Evolutionary conservation across 129 eudicot species (phyloP).

Genomic region (Heracleum sosnowskyi): DNA sequence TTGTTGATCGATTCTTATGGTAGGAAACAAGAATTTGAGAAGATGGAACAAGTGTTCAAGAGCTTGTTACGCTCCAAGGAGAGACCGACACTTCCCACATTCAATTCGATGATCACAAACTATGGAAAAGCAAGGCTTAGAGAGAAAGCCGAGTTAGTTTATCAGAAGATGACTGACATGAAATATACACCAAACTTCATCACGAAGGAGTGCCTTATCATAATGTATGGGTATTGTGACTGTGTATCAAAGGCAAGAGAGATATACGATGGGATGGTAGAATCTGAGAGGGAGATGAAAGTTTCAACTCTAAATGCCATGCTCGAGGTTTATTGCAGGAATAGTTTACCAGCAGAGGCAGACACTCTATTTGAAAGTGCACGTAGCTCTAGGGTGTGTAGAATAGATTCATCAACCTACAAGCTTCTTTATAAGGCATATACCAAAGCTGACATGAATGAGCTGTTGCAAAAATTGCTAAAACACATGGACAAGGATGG

Average conservation of each 20-base stretch:
- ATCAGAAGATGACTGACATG: constrained; percentile 55
- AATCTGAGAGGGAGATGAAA: constrained; percentile 40
- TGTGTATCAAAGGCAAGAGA: constrained; percentile 69
- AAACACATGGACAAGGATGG: constrained; percentile 80
- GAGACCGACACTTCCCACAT: constrained; percentile 67
- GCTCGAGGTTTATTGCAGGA: constrained; percentile 78
- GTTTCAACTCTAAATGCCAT: constrained; percentile 81
- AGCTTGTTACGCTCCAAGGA: constrained; percentile 73
- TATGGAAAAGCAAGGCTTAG: constrained; percentile 88
- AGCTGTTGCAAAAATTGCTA: constrained; percentile 48
- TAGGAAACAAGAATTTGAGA: constrained; percentile 80
- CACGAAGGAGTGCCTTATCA: constrained; percentile 66
- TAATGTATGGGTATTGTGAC: constrained; percentile 84
- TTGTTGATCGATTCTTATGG: constrained; percentile 89
- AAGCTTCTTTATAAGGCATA: constrained; percentile 86
- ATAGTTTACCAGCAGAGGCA: constrained; percentile 65
- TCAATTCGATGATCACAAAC: constrained; percentile 81
- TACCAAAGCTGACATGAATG: constrained; percentile 68
- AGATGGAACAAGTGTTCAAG: constrained; percentile 91
- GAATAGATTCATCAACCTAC: constrained; percentile 61
- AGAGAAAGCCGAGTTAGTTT: constrained; percentile 65
- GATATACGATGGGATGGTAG: constrained; percentile 46
- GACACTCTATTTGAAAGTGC: constrained; percentile 56
- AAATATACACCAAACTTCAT: constrained; percentile 64
- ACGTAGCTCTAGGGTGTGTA: constrained; percentile 28